Conservation (phyloP, 305 asterid genomes). For the Fraxinus paxiana region DNA sequence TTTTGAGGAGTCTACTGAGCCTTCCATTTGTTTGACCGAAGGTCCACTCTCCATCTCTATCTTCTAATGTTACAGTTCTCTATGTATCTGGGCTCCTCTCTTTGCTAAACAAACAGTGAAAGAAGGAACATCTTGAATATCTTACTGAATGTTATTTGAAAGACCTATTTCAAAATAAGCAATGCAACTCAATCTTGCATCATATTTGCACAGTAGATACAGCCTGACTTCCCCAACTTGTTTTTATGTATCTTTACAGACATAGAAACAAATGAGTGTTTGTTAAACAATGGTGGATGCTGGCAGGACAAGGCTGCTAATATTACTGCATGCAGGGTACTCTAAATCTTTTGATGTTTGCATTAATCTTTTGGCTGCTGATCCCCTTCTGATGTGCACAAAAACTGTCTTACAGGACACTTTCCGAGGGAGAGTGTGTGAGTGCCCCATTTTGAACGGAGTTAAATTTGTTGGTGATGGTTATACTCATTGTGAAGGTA, state of each 20-base stretch:
- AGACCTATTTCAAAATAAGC: neutral
- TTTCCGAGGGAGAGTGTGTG: conserved; percentile 76
- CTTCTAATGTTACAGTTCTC: conserved; percentile 3
- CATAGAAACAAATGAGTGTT: conserved; percentile 83
- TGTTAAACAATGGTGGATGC: conserved; percentile 87
- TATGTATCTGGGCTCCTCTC: neutral
- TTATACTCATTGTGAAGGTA: conserved; percentile 81
- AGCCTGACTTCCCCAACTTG: neutral
- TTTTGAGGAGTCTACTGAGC: conserved; percentile 93
- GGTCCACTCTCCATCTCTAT: conserved; percentile 38
- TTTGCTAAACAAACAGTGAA: neutral
- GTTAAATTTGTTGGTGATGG: conserved; percentile 69
- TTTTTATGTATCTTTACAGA: conserved; percentile 40
- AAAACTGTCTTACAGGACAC: conserved; percentile 54
- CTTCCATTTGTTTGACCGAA: conserved; percentile 67
- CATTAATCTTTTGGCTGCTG: conserved; percentile 22
- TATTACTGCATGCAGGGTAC: conserved; percentile 88
- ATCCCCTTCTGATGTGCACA: conserved; percentile 17
- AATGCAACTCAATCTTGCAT: neutral
- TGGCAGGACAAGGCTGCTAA: conserved; percentile 81
- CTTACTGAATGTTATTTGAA: neutral
- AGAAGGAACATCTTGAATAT: neutral
- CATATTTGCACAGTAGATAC: neutral
- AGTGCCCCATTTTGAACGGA: conserved; percentile 71
- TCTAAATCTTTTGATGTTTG: neutral